These are phyloP conservation scores for Cladosporium sp. DNA, from an alignment of 2,329 filamentous ascomycete species.

Conservation along the genomic window DNA sequence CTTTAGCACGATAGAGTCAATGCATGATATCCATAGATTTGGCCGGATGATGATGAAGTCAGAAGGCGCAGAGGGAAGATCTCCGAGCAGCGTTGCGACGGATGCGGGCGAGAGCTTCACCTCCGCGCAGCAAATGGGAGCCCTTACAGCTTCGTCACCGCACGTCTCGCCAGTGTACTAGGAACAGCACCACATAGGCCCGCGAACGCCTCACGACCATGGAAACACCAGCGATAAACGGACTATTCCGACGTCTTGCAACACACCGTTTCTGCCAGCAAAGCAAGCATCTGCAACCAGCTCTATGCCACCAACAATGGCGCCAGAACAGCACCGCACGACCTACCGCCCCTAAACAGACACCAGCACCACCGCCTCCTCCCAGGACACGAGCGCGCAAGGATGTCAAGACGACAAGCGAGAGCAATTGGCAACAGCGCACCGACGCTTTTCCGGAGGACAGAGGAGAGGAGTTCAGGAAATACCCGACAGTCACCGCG, in stretches of 20 bases:
- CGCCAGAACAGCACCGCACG: slow-evolving; percentile 9
- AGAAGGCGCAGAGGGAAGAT: too few species aligned
- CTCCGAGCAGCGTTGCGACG: not conserved
- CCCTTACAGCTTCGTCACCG: not conserved
- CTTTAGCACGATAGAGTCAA: too few species aligned
- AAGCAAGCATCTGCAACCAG: slow-evolving; percentile 50
- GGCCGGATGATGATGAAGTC: too few species aligned
- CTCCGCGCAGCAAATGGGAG: slow-evolving; percentile 8
- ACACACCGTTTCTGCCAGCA: slow-evolving; percentile 53
- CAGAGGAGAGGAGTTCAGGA: slow-evolving; percentile 72
- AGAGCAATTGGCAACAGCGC: slow-evolving; percentile 82
- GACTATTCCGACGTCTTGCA: slow-evolving; percentile 82
- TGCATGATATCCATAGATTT: too few species aligned
- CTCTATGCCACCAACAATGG: slow-evolving; percentile 5
- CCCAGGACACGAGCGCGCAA: slow-evolving; percentile 15
- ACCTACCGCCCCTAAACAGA: slow-evolving; percentile 8
- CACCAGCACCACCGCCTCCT: slow-evolving; percentile 1
- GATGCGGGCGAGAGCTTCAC: slow-evolving; percentile 5
- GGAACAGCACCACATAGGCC: not conserved
- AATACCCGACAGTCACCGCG: slow-evolving; percentile 82
- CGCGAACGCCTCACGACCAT: slow-evolving; percentile 43
- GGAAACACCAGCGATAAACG: slow-evolving; percentile 75
- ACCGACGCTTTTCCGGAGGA: slow-evolving; percentile 71
- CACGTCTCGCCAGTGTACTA: not conserved
- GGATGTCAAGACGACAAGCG: slow-evolving; percentile 44